phyloP scores from a whole-genome alignment of 441 rosid genomes.

The Bruguiera hainesii region DNA sequence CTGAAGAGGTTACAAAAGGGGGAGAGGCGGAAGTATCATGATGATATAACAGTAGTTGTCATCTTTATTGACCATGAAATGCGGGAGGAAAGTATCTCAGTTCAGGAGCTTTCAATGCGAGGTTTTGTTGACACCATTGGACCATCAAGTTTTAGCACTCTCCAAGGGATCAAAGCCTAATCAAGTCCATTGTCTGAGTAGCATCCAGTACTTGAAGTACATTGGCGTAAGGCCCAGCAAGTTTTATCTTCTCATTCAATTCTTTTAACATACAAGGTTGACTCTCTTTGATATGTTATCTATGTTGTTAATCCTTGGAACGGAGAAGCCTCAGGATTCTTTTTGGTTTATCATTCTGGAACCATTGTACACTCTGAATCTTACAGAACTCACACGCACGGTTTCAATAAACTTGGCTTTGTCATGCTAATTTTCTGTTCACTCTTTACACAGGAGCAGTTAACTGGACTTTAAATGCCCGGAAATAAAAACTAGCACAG shows the following conservation, averaged over 20 bases:
- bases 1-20: conserved; percentile 68
- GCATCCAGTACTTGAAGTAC: background rate
- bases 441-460: too few relatives aligned
- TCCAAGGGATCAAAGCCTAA: conserved; percentile 33
- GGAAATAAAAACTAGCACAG: too few relatives aligned
- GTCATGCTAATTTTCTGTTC: background rate
- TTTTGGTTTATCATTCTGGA: conserved; percentile 16
- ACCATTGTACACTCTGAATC: conserved; percentile 10
- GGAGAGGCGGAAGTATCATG: conserved; percentile 62
- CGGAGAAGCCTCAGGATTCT: conserved; percentile 8
- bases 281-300: background rate
- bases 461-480: too few relatives aligned
- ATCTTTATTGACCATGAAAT: conserved; percentile 65
- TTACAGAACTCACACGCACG: conserved; percentile 13
- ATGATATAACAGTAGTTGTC: conserved; percentile 85
- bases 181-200: conserved; percentile 22
- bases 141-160: conserved; percentile 65
- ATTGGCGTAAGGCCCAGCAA: background rate
- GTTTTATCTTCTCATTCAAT: conserved; percentile 1
- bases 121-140: conserved; percentile 59
- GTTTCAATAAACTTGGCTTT: conserved; percentile 11
- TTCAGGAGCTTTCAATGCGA: conserved; percentile 61
- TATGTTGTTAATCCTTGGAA: conserved; percentile 5
- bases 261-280: too few relatives aligned
- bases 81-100: conserved; percentile 36